A percentile compares a stretch with the other conserved stretches of the same genome.
phyloP scores from a whole-genome alignment of 345 rosid genomes.

The Stellera chamaejasme region DNA sequence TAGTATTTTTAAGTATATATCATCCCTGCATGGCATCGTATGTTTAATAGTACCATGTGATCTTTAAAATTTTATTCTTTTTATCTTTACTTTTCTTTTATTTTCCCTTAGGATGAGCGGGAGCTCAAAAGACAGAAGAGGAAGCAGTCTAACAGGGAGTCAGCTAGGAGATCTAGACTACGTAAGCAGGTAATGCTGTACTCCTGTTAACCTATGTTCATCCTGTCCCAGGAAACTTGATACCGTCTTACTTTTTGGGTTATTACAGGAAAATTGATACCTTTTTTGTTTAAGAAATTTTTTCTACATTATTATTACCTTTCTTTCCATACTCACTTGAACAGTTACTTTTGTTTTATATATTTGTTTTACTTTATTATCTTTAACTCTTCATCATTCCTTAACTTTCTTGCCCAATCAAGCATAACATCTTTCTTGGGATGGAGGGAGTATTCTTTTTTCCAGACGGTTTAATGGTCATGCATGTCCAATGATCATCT shows the following conservation, averaged over 20 bases:
- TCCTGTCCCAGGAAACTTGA: too few relatives aligned
- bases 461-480: too few relatives aligned
- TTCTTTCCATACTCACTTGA: not conserved
- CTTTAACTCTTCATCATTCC: too few relatives aligned
- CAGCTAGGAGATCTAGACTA: conserved; percentile 93
- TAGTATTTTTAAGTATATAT: not conserved
- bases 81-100: not conserved
- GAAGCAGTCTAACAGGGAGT: conserved; percentile 97
- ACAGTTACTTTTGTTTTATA: not conserved
- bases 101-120: conserved; percentile 59
- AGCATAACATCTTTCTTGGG: too few relatives aligned
- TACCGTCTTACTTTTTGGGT: too few relatives aligned
- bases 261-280: too few relatives aligned
- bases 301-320: not conserved
- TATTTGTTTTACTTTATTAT: not conserved
- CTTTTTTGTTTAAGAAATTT: not conserved
- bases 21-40: too few relatives aligned
- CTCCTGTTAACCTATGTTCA: not conserved
- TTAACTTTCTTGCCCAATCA: too few relatives aligned
- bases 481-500: too few relatives aligned
- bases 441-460: too few relatives aligned
- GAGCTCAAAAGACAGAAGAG: conserved; percentile 91
- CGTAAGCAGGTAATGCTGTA: conserved; percentile 71
- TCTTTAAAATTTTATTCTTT: not conserved
- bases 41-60: not conserved